Conservation (phyloP, 495 filamentous ascomycete species). For the Aspergillus asperescens region DNA sequence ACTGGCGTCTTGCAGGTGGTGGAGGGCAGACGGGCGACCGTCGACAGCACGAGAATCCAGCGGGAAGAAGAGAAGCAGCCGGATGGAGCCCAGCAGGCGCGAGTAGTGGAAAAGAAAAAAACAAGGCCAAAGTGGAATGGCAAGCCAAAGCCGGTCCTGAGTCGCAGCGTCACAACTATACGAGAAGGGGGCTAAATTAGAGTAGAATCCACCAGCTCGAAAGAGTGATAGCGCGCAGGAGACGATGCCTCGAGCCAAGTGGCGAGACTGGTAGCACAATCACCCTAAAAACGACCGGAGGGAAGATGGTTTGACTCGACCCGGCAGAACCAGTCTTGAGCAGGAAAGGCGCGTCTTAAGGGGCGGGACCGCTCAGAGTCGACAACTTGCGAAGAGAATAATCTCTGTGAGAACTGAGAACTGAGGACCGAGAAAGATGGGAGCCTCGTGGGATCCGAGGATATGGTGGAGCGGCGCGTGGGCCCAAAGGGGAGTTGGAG, state of each 20-base stretch:
- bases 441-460: conserved; percentile 44
- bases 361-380: conserved; percentile 18
- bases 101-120: conserved; percentile 15
- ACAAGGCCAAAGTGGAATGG: conserved; percentile 4
- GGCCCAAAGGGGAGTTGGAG: conserved; percentile 39
- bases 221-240: conserved; percentile 26
- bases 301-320: conserved; percentile 26
- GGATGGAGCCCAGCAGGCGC: conserved; percentile 18
- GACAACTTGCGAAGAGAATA: neutral
- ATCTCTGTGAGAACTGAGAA: conserved; percentile 31
- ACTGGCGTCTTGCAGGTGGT: conserved; percentile 48
- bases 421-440: conserved; percentile 16
- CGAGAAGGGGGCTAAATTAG: conserved; percentile 19
- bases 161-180: conserved; percentile 8
- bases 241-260: conserved; percentile 28
- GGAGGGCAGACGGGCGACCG: too few species aligned
- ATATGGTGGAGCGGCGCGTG: conserved; percentile 37
- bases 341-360: conserved; percentile 29
- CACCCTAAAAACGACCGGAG: conserved; percentile 31
- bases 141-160: conserved; percentile 10
- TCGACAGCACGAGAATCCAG: conserved; percentile 33
- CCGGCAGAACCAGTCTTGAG: conserved; percentile 28
- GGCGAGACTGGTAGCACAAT: conserved; percentile 21
- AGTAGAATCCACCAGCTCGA: conserved; percentile 21
- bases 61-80: conserved; percentile 20